Evolutionary conservation across 768 basidiomycete species (phyloP), one percentile per base, ranked within the genome.

Genomic region (Mycena albidolilacea): DNA sequence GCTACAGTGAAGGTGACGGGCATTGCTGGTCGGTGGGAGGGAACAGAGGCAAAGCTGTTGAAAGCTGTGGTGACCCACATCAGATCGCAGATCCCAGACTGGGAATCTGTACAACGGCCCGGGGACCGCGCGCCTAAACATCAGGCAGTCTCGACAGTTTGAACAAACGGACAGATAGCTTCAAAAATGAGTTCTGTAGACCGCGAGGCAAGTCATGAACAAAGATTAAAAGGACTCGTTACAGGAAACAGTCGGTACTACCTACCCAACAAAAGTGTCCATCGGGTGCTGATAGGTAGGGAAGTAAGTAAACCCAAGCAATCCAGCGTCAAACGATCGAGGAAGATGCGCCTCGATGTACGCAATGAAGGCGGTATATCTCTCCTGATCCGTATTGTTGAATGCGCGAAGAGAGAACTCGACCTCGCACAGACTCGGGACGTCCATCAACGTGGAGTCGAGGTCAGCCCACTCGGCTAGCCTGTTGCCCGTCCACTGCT

Each of bases 391-490:
- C 44, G 17, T 17, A 9, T 17, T 17, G 4, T 14, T 6, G 21
- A 62, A 61, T 12, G 21, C 30, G 23, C 61, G 69, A 41, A 70
- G 37, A 1, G 55, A 52, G 54, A 64, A 46, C 19, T 21, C 52
- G 14, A 70, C 69, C 11, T 48, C 41, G 54, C 35, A 50, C n/a
- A 70, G 68, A 9, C 46, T 19, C 10, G 15, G 11, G 17, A 57
- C 44, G 55, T 64, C 55, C 30, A 70, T 23, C 4, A 70, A 19
- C 11, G 55, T 14, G 7, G 61, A 12, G 37, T 70, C 69, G 30
- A 70, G 23, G 21, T 21, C 43, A 3, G 52, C 52, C 69, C 69
- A 70, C 0, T 21, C 39, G 39, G 9, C 8, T 12, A 41, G 46
- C 11, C 39, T 19, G 41, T 10, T 10, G 3, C 7, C 48, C 7